Evolutionary conservation across 106 monocot species (phyloP).

Genomic region (Allium sativum): DNA sequence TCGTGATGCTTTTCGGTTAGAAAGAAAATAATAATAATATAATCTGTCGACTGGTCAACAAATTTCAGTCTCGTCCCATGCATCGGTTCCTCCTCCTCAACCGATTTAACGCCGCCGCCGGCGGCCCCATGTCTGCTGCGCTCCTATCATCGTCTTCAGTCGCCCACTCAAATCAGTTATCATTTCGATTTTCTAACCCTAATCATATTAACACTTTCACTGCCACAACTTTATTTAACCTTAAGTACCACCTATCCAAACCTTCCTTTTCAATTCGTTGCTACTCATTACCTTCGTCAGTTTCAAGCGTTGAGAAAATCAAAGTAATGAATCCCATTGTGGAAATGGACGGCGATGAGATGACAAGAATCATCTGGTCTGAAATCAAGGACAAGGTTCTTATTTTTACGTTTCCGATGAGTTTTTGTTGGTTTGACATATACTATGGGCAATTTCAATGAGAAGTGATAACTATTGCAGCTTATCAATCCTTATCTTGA

Average conservation of each 20-base stretch:
- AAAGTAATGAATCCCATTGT: conserved; percentile 69
- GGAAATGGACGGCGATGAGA: conserved; percentile 91
- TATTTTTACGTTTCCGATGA: neutral
- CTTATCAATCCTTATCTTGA: conserved; percentile 63
- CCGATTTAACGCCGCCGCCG: neutral
- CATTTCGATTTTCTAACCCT: conserved; percentile 1
- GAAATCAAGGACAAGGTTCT: conserved; percentile 81
- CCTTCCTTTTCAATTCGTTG: conserved; percentile 22
- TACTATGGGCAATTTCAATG: neutral
- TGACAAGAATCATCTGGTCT: conserved; percentile 76
- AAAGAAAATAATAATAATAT: too few species aligned
- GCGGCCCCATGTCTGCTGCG: neutral
- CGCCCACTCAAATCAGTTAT: neutral
- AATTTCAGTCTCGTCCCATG: neutral
- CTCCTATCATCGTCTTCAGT: neutral
- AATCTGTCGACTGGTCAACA: neutral
- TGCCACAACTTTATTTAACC: neutral
- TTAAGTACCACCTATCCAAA: neutral
- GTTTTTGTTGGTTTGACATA: neutral
- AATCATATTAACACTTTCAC: neutral
- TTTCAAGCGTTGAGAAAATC: conserved; percentile 22
- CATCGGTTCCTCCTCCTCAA: neutral
- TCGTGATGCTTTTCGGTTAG: too few species aligned
- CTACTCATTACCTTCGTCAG: conserved; percentile 22
- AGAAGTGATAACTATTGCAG: conserved; percentile 14